Percentiles rank a stretch among this genome's conserved stretches.
These are phyloP conservation scores for Auriscalpium orientale DNA, from an alignment of 768 basidiomycete species.

Conservation along the genomic window DNA sequence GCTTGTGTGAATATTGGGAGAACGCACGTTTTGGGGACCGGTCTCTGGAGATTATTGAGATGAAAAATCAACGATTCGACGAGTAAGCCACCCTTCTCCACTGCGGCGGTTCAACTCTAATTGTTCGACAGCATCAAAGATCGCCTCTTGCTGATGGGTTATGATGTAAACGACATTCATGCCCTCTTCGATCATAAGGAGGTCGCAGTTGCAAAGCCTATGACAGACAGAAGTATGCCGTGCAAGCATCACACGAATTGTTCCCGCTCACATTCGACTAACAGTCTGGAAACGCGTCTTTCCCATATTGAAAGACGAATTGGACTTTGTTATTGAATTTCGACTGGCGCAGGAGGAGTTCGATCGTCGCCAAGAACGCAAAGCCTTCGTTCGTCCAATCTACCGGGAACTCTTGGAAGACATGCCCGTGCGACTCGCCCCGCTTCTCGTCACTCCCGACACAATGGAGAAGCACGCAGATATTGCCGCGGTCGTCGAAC, in stretches of 20 bases:
- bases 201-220: constrained; percentile 5
- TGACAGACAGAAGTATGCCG: constrained; percentile 6
- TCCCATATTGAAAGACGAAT: background rate
- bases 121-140: constrained; percentile 2
- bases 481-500: too few species aligned
- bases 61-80: constrained; percentile 5
- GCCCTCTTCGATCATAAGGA: constrained; percentile 2
- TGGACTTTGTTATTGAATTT: too few species aligned
- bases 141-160: background rate
- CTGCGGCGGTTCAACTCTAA: background rate
- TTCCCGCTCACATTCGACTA: background rate
- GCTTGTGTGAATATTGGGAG: constrained; percentile 3
- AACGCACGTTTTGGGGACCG: constrained; percentile 1
- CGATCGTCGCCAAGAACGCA: too few species aligned
- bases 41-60: background rate
- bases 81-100: background rate
- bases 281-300: background rate
- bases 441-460: too few species aligned
- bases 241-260: background rate
- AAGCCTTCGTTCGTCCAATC: too few species aligned
- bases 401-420: too few species aligned
- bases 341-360: too few species aligned
- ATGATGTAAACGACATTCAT: background rate
- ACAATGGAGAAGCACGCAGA: too few species aligned
- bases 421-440: too few species aligned